Evolutionary conservation across 768 basidiomycete species (phyloP), one percentile per base, ranked within the genome.

Genomic region (Gautieria morchelliformis): DNA sequence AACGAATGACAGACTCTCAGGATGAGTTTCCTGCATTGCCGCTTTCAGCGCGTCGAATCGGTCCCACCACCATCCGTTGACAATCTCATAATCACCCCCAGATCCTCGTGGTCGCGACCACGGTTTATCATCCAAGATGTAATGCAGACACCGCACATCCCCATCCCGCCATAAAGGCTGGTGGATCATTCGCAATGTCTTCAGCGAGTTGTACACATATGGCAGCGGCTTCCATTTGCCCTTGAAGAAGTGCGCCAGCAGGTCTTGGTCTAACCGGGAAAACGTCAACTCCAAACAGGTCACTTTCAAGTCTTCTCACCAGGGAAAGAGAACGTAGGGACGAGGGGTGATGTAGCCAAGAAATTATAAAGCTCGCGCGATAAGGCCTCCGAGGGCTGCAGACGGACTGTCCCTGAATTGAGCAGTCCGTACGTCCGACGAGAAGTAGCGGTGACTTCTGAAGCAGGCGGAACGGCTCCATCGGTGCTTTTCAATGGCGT

Each of bases 181-280:
- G 69, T 99, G 96, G 40, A 84, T 75, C 33, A 74, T 65, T 46
- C 87, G 78, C 63, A 92, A 69, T n/a, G 93, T 89, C 72, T 92
- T 93, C 61, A 98, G 75, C 0, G 93, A 93, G 64, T 99, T 99
- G 70, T 93, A 94, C 60, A 83, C 83, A 83, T 89, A 96, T 1
- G 84, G 80, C 41, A 95, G 70, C 5, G 89, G 84, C 53, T 74
- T 78, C 89, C 90, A 93, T 66, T 70, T 82, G 17, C 85, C 87
- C 56, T 76, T 70, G 74, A 95, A 98, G 66, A 83, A 81, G 33
- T 78, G 79, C 1, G 93, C 79, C 33, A 97, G 80, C 33, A 96
- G 77, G 63, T 99, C 95, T 69, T 99, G 95, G 69, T 99, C 95
- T 1, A 92, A 84, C 68, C 97, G 96, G n/a, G 68, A 37, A 37